Percentiles rank a stretch among this genome's conserved stretches.
These are phyloP conservation scores for Inga oerstediana DNA, from an alignment of 306 rosid genomes.

Conservation along the genomic window DNA sequence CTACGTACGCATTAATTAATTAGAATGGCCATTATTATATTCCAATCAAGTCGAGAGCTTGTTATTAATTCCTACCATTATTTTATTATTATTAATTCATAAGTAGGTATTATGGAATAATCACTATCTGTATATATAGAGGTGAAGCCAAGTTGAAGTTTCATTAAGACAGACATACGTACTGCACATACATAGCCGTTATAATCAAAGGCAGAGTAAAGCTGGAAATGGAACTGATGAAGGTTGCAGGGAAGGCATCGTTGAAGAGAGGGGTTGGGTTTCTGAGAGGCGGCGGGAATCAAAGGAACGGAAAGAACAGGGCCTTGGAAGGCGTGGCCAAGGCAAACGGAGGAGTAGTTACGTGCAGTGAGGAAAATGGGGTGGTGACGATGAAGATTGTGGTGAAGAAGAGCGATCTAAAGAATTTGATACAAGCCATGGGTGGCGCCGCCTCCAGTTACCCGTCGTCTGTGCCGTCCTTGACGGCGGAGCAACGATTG, in stretches of 20 bases:
- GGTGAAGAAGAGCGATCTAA: conserved; percentile 50
- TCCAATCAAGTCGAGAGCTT: not conserved
- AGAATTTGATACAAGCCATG: conserved; percentile 47
- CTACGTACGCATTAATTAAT: not conserved
- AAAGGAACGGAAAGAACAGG: conserved; percentile 20
- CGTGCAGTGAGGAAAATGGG: conserved; percentile 47
- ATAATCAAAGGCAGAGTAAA: not conserved
- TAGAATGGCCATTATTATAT: not conserved
- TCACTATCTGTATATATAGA: not conserved
- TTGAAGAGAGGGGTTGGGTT: conserved; percentile 36
- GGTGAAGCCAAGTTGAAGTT: not conserved
- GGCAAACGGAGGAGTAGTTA: conserved; percentile 34
- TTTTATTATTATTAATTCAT: not conserved
- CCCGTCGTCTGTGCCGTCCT: not conserved
- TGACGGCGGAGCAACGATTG: conserved; percentile 46
- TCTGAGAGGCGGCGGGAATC: conserved; percentile 31
- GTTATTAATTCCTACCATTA: not conserved
- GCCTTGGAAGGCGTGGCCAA: conserved; percentile 32
- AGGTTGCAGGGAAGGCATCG: conserved; percentile 16
- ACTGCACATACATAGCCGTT: not conserved
- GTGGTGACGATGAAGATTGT: conserved; percentile 61
- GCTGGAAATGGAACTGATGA: conserved; percentile 45
- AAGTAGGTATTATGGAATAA: not conserved
- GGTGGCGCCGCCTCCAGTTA: not conserved
- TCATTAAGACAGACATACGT: not conserved